Evolutionary conservation across 1,139 yeast species (phyloP).

Genomic region (Blastobotrys aristatus): DNA sequence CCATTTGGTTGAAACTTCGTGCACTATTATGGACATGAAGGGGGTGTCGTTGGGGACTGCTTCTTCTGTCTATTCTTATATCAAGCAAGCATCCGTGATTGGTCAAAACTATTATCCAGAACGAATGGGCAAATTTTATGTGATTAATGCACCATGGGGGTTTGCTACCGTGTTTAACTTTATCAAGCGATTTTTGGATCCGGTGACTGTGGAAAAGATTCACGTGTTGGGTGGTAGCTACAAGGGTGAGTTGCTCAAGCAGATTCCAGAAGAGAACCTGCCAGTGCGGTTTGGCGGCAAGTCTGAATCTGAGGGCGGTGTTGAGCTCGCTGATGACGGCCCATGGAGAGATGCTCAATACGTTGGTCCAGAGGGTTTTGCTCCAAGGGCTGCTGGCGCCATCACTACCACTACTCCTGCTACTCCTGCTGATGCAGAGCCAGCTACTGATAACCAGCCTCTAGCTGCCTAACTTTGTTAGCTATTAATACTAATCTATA

Average conservation of each 20-base stretch:
- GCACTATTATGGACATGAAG: conserved; percentile 91
- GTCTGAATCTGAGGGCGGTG: conserved; percentile 67
- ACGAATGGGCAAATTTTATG: conserved; percentile 96
- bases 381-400: conserved; percentile 24
- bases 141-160: conserved; percentile 96
- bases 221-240: conserved; percentile 79
- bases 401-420: background rate
- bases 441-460: conserved; percentile 8
- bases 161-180: conserved; percentile 88
- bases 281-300: conserved; percentile 88
- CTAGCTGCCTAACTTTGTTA: conserved; percentile 5
- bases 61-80: conserved; percentile 79
- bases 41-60: conserved; percentile 86
- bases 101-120: conserved; percentile 99
- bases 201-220: conserved; percentile 96
- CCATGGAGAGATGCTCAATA: conserved; percentile 92
- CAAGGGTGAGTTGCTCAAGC: conserved; percentile 77
- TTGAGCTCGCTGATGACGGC: conserved; percentile 85
- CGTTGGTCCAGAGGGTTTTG: conserved; percentile 44
- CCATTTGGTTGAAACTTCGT: conserved; percentile 82
- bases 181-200: conserved; percentile 91
- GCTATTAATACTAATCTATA: background rate
- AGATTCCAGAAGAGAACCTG: conserved; percentile 88
- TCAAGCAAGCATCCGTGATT: conserved; percentile 84
- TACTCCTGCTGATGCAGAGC: conserved; percentile 10